Conservation (phyloP, 768 basidiomycete species). For the Leccinum disarticulatum region DNA sequence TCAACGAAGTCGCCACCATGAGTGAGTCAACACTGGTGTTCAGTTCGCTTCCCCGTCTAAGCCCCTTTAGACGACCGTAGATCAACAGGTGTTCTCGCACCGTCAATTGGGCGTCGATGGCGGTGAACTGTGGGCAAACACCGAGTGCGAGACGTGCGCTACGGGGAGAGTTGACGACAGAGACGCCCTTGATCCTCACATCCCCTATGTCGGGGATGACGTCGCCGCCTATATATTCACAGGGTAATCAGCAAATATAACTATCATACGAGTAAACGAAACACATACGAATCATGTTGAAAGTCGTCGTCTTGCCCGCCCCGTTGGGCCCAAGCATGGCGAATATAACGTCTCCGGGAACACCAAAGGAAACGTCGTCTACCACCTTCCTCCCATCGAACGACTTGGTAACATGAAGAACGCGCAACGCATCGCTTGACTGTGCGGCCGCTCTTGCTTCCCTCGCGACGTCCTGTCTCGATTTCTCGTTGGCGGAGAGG, state of each 20-base stretch:
- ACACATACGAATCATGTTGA: slow-evolving; percentile 73
- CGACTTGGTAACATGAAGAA: slow-evolving; percentile 61
- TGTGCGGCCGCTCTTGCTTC: slow-evolving; percentile 50
- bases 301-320: slow-evolving; percentile 80
- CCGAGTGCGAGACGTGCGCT: slow-evolving; percentile 68
- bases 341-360: slow-evolving; percentile 61
- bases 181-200: slow-evolving; percentile 63
- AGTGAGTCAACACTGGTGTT: slow-evolving; percentile 53
- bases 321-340: slow-evolving; percentile 81
- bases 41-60: slow-evolving; percentile 50
- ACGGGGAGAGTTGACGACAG: slow-evolving; percentile 63
- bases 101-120: slow-evolving; percentile 75
- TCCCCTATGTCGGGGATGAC: slow-evolving; percentile 68
- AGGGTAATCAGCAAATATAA: neutral
- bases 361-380: slow-evolving; percentile 70
- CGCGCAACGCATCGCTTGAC: slow-evolving; percentile 59
- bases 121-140: slow-evolving; percentile 84
- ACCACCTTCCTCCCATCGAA: slow-evolving; percentile 61
- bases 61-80: slow-evolving; percentile 73
- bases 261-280: neutral
- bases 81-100: slow-evolving; percentile 74
- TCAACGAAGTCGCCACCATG: slow-evolving; percentile 57
- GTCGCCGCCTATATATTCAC: slow-evolving; percentile 54
- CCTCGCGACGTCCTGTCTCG: slow-evolving; percentile 50
- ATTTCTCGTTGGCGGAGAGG: slow-evolving; percentile 14